phyloP scores from a whole-genome alignment of 1,284 basidiomycete genomes.

The Laetiporus sulphureus region DNA sequence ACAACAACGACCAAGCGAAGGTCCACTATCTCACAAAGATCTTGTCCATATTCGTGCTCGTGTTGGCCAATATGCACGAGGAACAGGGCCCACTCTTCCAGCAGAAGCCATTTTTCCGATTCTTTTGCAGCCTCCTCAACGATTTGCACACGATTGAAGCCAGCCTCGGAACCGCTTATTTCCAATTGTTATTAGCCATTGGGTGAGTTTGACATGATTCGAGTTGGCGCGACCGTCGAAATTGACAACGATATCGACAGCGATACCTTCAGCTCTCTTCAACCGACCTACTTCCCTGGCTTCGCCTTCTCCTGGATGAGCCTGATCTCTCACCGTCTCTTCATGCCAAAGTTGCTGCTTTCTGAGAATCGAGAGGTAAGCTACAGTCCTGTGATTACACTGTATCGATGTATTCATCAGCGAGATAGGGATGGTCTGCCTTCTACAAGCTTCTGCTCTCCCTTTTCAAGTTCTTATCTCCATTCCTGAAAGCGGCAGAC shows the following conservation, averaged over 20 bases:
- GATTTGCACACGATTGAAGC: conserved; percentile 85
- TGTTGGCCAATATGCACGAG: conserved; percentile 92
- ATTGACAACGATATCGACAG: conserved; percentile 33
- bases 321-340: conserved; percentile 90
- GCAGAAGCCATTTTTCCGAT: conserved; percentile 97
- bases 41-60: conserved; percentile 93
- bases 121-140: conserved; percentile 95
- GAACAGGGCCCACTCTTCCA: conserved; percentile 89
- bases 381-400: conserved; percentile 1
- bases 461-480: conserved; percentile 89
- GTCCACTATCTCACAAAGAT: conserved; percentile 98
- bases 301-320: conserved; percentile 99
- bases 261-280: conserved; percentile 93
- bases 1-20: conserved; percentile 90
- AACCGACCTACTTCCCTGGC: conserved; percentile 95
- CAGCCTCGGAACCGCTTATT: conserved; percentile 81
- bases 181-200: conserved; percentile 84
- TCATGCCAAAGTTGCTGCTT: conserved; percentile 93
- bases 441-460: conserved; percentile 94
- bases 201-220: conserved; percentile 42
- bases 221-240: background rate
- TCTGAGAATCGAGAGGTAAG: conserved; percentile 78
- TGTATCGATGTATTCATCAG: no score
- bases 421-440: conserved; percentile 78
- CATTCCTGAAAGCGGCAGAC: conserved; percentile 83